A percentile compares a stretch with the other conserved stretches of the same genome.
These are phyloP conservation scores for Clonostachys byssicola DNA, from an alignment of 2,329 filamentous ascomycete genomes.

Conservation along the genomic window DNA sequence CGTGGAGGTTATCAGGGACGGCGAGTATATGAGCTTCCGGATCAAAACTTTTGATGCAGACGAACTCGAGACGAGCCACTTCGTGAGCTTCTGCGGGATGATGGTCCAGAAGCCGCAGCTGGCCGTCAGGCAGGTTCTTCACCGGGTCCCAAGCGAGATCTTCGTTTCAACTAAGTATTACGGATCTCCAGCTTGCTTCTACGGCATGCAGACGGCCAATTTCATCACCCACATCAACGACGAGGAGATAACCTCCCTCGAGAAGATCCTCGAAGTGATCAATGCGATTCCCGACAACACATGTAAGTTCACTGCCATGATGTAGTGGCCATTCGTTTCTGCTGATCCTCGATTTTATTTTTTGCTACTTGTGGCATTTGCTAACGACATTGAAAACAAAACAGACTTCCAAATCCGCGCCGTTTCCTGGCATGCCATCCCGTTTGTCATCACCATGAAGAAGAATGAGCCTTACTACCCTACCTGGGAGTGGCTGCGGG, in stretches of 20 bases:
- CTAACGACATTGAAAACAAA: conserved; percentile 4
- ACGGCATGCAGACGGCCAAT: conserved; percentile 91
- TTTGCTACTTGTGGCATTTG: not conserved
- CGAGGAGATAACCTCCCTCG: conserved; percentile 75
- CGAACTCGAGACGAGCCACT: conserved; percentile 87
- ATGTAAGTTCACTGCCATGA: conserved; percentile 39
- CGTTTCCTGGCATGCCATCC: conserved; percentile 96
- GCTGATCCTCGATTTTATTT: not conserved
- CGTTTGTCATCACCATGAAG: conserved; percentile 99
- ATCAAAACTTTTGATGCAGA: conserved; percentile 84
- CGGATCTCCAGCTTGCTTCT: conserved; percentile 82
- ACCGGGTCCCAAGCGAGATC: conserved; percentile 91
- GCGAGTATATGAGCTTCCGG: conserved; percentile 70
- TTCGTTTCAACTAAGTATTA: conserved; percentile 87
- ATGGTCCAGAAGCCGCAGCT: conserved; percentile 91
- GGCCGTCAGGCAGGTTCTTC: conserved; percentile 95
- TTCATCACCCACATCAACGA: conserved; percentile 97
- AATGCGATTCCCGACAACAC: conserved; percentile 92
- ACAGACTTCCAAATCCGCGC: conserved; percentile 89
- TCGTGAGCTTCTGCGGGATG: conserved; percentile 92
- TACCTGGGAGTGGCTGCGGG: conserved; percentile 67
- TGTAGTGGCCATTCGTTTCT: conserved; percentile 17
- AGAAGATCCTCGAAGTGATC: conserved; percentile 75
- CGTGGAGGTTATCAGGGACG: conserved; percentile 81
- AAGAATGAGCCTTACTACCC: conserved; percentile 97